Base-by-base conservation (phyloP, 345 rosid species). In the Lenwebbia sp. region DNA sequence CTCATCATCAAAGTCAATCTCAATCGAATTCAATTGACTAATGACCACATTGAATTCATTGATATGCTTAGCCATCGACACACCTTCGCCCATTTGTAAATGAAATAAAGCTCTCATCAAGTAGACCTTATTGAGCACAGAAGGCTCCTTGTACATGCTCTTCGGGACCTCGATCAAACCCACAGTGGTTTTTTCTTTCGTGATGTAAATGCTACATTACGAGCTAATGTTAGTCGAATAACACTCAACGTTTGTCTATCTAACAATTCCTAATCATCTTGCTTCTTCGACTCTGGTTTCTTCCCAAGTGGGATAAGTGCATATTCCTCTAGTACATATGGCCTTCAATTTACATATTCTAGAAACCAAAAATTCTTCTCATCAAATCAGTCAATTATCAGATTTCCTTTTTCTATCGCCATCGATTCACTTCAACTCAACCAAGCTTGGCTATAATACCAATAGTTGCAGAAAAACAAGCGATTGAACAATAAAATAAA, bases 401-500 rank as follows among this genome's bases (percentile, higher is more conserved):
- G 2, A 19, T 30, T 30, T 62, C 41, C 5, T 30, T 62, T 17
- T 62, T 62, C 5, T 15, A 3, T 62, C 0, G 3, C 1, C 76
- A 62, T 30, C 6, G 1, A 30, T 62, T 15, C 1, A 0, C 41
- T 62, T 62, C 19, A 15, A 30, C 76, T 62, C 37, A 62, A 30
- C 54, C 3, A 30, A 15, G 23, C 23, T 37, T 62, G 8, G 23
- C 23, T 62, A 40, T 62, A 3, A 62, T 62, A 62, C 40, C 5
- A 62, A 30, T 30, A 7, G 41, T 62, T 62, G 41, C 8, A 30
- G 0, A 30, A 30, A 62, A 62, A 62, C 0, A 62, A 62, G 11
- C 3, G 0, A 62, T 30, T 0, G 23, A 1, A 30, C 2, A 15
- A 30, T 62, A 7, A 62, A 30, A 30, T 30, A 30, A 3, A 15